Evolutionary conservation across 192 early-diverging fungal species (phyloP).

Genomic region (Coemansia sp.): DNA sequence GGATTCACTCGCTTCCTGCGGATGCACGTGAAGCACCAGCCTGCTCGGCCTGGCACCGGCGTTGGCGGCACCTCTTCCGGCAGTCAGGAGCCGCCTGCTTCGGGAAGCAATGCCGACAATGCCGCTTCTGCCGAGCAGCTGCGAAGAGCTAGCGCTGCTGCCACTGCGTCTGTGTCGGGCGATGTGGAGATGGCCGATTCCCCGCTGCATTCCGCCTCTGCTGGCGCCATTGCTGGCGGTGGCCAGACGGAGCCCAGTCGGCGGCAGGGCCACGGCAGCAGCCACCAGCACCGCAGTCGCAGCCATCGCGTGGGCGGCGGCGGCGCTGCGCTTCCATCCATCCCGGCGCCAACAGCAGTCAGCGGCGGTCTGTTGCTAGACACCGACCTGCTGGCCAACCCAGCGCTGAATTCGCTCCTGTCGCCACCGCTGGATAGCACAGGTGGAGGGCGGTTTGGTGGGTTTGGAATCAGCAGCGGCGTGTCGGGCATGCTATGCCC

Average conservation of each 20-base stretch:
- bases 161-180: neutral
- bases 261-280: neutral
- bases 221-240: neutral
- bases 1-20: slow-evolving; percentile 55
- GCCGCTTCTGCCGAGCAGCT: slow-evolving; percentile 5
- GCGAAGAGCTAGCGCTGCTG: slow-evolving; percentile 9
- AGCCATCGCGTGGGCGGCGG: slow-evolving; percentile 10
- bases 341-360: slow-evolving; percentile 31
- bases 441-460: neutral
- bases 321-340: neutral
- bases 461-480: slow-evolving; percentile 3
- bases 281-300: slow-evolving; percentile 6
- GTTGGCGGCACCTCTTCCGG: neutral
- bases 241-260: neutral
- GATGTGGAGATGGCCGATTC: slow-evolving; percentile 27
- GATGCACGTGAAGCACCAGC: slow-evolving; percentile 53
- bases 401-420: slow-evolving; percentile 29
- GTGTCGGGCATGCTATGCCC: slow-evolving; percentile 8
- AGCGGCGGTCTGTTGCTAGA: slow-evolving; percentile 38
- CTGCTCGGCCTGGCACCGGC: slow-evolving; percentile 22
- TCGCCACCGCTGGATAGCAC: slow-evolving; percentile 14
- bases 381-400: slow-evolving; percentile 25
- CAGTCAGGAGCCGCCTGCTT: neutral
- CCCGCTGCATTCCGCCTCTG: neutral
- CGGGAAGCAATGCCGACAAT: neutral